Base-by-base conservation (phyloP, 257 asterid species). In the Capsicum pubescens region DNA sequence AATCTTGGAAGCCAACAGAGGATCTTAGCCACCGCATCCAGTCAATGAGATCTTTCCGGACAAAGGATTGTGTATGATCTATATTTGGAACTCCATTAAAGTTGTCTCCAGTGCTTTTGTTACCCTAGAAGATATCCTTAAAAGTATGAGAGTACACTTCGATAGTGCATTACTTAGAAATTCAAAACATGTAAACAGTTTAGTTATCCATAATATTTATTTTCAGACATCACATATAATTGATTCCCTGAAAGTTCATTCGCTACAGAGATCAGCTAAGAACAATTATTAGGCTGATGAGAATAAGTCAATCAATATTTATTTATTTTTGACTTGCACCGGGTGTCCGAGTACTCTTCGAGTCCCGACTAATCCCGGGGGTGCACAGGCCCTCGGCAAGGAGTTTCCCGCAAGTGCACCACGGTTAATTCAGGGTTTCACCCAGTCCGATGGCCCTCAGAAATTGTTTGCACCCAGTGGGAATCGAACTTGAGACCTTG, bases 61-160 rank as follows among this genome's bases (percentile, higher is more conserved):
- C 98, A 82, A 93, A 94, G 59, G 87, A 70, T 84, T 96, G 98
- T 9, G 95, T 86, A 83, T 96, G 99, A 90, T 96, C 98, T 68
- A 96, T 88, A 88, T 96, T 96, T 21, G 99, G 99, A 84, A 96
- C 90, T 66, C 99, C 99, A 13, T 91, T 21, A 79, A 96, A 94
- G 88, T 94, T 96, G 88, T 92, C 98, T 80, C 99, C 99, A 3
- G 98, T 93, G 84, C 98, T 93, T 87, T 85, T 89, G 88, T 91
- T 92, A 9, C 99, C 99, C 99, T 95, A 84, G 66, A 89, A 83
- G 81, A 85, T 82, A 84, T 68, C 32, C 83, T 76, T 88, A 84
- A 11, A 44, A 76, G 21, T 12, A 70, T 76, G 58, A 21, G 60
- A 7, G 46, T 50, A 52, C 12, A 76, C 81, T 14, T 4, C 3